Percentiles rank a stretch among this genome's conserved stretches.
Evolutionary conservation across 1,139 yeast genomes (phyloP).

Genomic region (Geotrichum klebahnii): DNA sequence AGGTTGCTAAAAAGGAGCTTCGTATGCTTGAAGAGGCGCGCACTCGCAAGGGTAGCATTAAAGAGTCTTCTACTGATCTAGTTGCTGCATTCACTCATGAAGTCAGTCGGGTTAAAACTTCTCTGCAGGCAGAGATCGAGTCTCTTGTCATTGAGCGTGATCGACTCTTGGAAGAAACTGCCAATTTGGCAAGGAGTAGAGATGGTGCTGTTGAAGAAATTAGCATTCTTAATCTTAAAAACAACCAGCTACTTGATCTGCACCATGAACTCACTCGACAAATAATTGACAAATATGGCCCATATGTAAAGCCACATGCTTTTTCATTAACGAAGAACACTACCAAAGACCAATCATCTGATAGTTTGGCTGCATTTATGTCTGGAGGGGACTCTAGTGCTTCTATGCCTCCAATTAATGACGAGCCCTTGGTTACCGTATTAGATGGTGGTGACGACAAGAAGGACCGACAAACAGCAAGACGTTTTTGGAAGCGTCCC

Average conservation of each 20-base stretch:
- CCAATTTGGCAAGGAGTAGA: slow-evolving; percentile 30
- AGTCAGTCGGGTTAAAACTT: slow-evolving; percentile 30
- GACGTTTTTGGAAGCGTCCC: slow-evolving; percentile 40
- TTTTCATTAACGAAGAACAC: neutral
- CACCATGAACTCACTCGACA: slow-evolving; percentile 40
- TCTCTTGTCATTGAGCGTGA: slow-evolving; percentile 36
- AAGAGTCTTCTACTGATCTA: slow-evolving; percentile 27
- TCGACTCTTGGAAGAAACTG: slow-evolving; percentile 35
- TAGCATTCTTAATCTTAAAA: slow-evolving; percentile 35
- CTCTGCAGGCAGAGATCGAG: slow-evolving; percentile 37
- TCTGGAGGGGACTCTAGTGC: slow-evolving; percentile 5
- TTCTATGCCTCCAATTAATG: slow-evolving; percentile 21
- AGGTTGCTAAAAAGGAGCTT: slow-evolving; percentile 35
- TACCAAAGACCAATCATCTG: slow-evolving; percentile 3
- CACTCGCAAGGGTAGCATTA: slow-evolving; percentile 22
- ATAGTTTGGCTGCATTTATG: slow-evolving; percentile 9
- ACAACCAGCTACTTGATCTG: slow-evolving; percentile 39
- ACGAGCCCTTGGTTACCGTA: slow-evolving; percentile 37
- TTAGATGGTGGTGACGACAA: slow-evolving; percentile 31
- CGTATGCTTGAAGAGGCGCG: slow-evolving; percentile 30
- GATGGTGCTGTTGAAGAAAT: slow-evolving; percentile 37
- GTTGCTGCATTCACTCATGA: slow-evolving; percentile 32
- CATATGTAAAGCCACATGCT: slow-evolving; percentile 14
- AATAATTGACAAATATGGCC: slow-evolving; percentile 38
- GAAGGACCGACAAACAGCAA: slow-evolving; percentile 29